Conservation (phyloP, 208 protist species). For the Leishmania major region DNA sequence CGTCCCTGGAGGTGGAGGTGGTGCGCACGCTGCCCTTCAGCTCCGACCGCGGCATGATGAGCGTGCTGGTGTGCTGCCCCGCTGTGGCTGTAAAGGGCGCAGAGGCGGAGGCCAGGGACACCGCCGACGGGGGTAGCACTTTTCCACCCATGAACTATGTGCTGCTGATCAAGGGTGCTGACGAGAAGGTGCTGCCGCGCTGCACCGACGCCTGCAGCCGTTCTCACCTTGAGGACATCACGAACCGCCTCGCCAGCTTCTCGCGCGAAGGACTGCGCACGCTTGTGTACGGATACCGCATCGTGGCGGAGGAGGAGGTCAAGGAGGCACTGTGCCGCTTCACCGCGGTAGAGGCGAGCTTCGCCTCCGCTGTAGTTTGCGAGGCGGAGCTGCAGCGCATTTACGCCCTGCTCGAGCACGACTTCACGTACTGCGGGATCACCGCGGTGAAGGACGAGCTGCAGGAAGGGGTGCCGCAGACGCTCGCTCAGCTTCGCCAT, state of each 20-base stretch:
- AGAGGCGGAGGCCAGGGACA: background rate
- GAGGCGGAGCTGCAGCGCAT: constrained; percentile 30
- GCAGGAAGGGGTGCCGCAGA: constrained; percentile 93
- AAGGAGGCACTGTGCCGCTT: constrained; percentile 36
- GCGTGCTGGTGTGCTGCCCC: constrained; percentile 54
- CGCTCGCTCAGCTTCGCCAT: constrained; percentile 74
- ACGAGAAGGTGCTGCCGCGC: constrained; percentile 69
- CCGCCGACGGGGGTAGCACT: background rate
- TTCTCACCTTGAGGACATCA: constrained; percentile 25
- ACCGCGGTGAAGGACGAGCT: constrained; percentile 97
- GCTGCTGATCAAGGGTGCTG: constrained; percentile 81
- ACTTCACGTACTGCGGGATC: constrained; percentile 91
- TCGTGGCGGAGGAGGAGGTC: constrained; percentile 46
- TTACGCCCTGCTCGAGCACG: constrained; percentile 82
- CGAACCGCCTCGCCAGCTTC: constrained; percentile 28
- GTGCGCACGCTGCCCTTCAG: constrained; percentile 76
- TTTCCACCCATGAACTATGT: constrained; percentile 27
- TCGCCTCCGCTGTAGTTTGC: constrained; percentile 24
- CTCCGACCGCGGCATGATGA: constrained; percentile 84
- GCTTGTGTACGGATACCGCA: constrained; percentile 65
- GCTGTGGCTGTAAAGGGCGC: background rate
- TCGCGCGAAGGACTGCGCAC: constrained; percentile 65
- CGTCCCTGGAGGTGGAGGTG: constrained; percentile 32
- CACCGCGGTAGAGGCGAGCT: constrained; percentile 22
- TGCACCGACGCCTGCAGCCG: constrained; percentile 37